Conservation (phyloP, 2,329 filamentous ascomycete genomes). For the Penicillium griseofulvum region DNA sequence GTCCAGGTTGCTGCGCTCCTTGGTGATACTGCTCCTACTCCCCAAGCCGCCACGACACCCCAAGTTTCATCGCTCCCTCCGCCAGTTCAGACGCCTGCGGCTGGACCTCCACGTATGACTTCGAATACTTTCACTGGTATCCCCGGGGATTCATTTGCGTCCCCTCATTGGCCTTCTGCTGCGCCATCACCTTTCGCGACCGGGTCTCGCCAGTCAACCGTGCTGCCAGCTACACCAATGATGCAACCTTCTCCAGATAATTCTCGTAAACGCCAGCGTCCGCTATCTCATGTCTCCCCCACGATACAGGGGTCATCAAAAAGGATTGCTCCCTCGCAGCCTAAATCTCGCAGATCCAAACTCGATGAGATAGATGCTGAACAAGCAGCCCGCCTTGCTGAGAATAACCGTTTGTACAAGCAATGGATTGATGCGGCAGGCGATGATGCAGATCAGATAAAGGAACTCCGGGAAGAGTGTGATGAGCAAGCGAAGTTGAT, state of each 20-base stretch:
- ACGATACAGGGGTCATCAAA: conserved; percentile 13
- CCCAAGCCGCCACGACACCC: neutral
- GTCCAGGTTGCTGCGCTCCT: conserved; percentile 22
- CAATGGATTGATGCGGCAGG: conserved; percentile 5
- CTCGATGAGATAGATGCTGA: conserved; percentile 10
- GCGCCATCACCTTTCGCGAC: conserved; percentile 17
- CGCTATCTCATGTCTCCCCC: conserved; percentile 12
- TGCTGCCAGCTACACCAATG: neutral
- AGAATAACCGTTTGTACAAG: conserved; percentile 3
- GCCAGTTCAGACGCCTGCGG: neutral
- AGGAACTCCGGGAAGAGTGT: conserved; percentile 31
- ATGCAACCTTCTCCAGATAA: neutral
- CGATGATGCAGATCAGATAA: conserved; percentile 5
- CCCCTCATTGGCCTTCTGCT: conserved; percentile 15
- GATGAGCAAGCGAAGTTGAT: conserved; percentile 14
- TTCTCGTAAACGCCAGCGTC: conserved; percentile 19
- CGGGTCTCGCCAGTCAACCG: neutral
- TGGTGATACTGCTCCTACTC: neutral
- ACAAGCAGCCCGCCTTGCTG: conserved; percentile 2
- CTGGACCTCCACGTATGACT: neutral
- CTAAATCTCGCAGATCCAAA: conserved; percentile 1
- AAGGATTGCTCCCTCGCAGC: conserved; percentile 6
- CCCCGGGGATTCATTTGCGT: neutral
- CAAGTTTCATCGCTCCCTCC: neutral
- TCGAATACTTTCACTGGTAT: neutral